Conservation (phyloP, 768 basidiomycete genomes). For the Podaxis sp. region DNA sequence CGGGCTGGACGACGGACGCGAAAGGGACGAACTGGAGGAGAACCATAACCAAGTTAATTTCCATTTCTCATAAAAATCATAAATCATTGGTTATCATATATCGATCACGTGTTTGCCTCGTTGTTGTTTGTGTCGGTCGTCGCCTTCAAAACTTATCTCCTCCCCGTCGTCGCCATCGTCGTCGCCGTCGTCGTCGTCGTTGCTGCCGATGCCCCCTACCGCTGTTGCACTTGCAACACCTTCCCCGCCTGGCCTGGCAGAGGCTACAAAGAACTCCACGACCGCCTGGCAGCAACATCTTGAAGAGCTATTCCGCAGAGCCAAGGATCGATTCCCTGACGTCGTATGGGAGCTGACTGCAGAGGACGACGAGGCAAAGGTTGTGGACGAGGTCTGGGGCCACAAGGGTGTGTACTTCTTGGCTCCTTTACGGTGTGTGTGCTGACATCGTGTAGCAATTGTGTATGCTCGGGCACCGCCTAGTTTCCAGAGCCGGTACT, state of each 20-base stretch:
- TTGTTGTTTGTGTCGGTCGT: background rate
- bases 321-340: constrained; percentile 94
- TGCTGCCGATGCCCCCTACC: background rate
- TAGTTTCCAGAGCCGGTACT: constrained; percentile 86
- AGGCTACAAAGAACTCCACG: constrained; percentile 67
- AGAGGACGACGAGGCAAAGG: constrained; percentile 46
- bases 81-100: background rate
- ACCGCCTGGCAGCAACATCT: constrained; percentile 79
- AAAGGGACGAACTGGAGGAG: constrained; percentile 90
- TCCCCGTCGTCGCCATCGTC: background rate
- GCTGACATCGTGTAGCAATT: constrained; percentile 51
- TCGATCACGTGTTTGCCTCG: constrained; percentile 8
- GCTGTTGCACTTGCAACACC: constrained; percentile 16
- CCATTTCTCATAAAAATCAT: too few species aligned
- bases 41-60: constrained; percentile 29
- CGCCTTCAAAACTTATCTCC: background rate
- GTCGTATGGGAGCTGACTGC: constrained; percentile 81
- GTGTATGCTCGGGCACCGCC: constrained; percentile 94
- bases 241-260: constrained; percentile 50
- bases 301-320: constrained; percentile 66
- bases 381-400: constrained; percentile 73
- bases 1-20: constrained; percentile 80
- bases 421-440: background rate
- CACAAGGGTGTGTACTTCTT: constrained; percentile 74
- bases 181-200: background rate